Base-by-base conservation (phyloP, 2,329 filamentous ascomycete species). In the Aspergillus quadrilineatus region DNA sequence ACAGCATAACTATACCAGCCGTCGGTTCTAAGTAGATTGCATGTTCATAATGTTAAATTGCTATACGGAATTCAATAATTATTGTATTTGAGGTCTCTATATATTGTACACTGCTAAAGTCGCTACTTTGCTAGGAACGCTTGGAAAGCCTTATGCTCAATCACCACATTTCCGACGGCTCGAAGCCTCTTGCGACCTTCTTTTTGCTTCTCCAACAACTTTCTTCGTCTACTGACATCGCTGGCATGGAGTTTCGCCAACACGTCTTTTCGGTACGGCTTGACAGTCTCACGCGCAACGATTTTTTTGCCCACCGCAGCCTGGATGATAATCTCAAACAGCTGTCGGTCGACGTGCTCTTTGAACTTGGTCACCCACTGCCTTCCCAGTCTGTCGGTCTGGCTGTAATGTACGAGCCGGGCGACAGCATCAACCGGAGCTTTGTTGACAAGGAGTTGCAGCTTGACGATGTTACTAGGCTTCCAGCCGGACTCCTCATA, bases 311-410 rank as follows among this genome's bases (percentile, higher is more conserved):
- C 93, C 0, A 89, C 88, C 0, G 89, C 88, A 3, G 94, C 93
- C 75, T 99, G 94, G 61, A 99, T 97, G 55, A 97, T 81, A 22
- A 99, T 86, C 77, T 99, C 94, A 68, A 96, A 99, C 87, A 97
- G 94, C 73, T 99, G 94, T 15, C 94, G 82, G 67, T 96, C 90
- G 17, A 99, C 93, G 67, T 97, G 93, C 73, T 97, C 87, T 70
- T 96, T 97, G 80, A 99, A 97, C 74, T 96, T 96, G 41, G 85
- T 86, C 5, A 97, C 93, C 94, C 94, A 99, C 55, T 86, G 81
- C 47, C 90, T 83, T 4, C 92, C 94, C 4, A 97, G 79, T 15
- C 90, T 82, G 30, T 93, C 88, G 0, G 88, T 85, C 73, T 97
- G 92, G 10, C 88, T 91, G 37, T 80, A 77, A 67, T 99, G 94